Evolutionary conservation across 805 yeast species (phyloP).

Genomic region (Spathaspora sp.): DNA sequence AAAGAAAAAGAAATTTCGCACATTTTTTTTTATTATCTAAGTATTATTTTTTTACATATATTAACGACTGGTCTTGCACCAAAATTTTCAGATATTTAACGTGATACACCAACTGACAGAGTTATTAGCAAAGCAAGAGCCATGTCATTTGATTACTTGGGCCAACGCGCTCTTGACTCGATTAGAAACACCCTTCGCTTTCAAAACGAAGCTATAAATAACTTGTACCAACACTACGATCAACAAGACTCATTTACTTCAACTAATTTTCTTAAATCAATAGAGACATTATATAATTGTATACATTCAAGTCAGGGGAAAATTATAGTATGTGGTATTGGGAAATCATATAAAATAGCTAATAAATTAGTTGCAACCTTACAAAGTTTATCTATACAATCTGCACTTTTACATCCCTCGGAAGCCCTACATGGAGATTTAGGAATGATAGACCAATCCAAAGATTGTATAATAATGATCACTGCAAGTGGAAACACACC

Average conservation of each 20-base stretch:
- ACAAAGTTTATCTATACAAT: slow-evolving; percentile 70
- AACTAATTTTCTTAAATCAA: slow-evolving; percentile 39
- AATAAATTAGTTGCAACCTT: slow-evolving; percentile 76
- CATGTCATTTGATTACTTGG: background rate
- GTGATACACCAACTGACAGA: background rate
- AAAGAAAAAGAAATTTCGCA: background rate
- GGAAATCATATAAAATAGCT: slow-evolving; percentile 80
- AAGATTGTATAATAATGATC: slow-evolving; percentile 58
- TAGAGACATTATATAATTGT: slow-evolving; percentile 31
- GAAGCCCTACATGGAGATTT: slow-evolving; percentile 92
- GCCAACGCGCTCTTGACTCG: slow-evolving; percentile 21
- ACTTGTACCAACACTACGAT: slow-evolving; percentile 43
- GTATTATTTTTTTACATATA: background rate
- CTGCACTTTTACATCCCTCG: slow-evolving; percentile 71
- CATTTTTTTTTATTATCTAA: background rate
- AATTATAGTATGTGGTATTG: slow-evolving; percentile 76
- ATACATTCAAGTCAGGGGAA: slow-evolving; percentile 49
- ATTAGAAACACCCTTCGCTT: slow-evolving; percentile 36
- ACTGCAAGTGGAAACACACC: slow-evolving; percentile 84
- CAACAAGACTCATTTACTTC: slow-evolving; percentile 30
- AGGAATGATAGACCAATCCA: slow-evolving; percentile 58
- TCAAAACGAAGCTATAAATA: slow-evolving; percentile 47
- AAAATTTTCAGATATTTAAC: background rate
- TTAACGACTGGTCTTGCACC: background rate
- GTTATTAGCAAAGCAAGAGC: background rate